Conservation (phyloP, 495 filamentous ascomycete genomes). For the Podospora appendiculata region DNA sequence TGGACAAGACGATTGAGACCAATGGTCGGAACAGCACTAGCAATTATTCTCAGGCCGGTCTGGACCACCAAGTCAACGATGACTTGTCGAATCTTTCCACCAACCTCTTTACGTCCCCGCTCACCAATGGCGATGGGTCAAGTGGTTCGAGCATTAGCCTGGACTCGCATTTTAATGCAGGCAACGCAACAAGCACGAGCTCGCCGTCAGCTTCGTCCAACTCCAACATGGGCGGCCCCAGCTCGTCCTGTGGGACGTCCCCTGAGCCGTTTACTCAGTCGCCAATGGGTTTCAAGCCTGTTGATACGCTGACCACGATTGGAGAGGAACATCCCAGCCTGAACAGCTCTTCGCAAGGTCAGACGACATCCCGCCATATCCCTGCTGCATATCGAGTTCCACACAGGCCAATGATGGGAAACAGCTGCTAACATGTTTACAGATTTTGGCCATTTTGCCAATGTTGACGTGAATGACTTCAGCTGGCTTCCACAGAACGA, state of each 20-base stretch:
- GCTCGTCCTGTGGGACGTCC: constrained; percentile 75
- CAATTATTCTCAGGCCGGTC: constrained; percentile 14
- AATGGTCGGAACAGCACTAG: constrained; percentile 18
- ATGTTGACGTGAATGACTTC: constrained; percentile 34
- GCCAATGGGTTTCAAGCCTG: constrained; percentile 48
- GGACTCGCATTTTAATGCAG: constrained; percentile 44
- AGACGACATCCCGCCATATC: neutral
- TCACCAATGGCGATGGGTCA: constrained; percentile 25
- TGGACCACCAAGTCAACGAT: constrained; percentile 24
- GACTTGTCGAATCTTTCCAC: constrained; percentile 26
- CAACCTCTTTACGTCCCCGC: constrained; percentile 22
- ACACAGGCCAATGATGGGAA: neutral
- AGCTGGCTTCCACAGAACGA: constrained; percentile 82
- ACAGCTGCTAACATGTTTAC: constrained; percentile 2
- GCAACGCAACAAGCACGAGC: constrained; percentile 32
- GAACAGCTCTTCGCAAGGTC: constrained; percentile 18
- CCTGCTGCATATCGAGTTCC: no score
- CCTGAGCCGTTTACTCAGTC: constrained; percentile 48
- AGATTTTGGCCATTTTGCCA: constrained; percentile 28
- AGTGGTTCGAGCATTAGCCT: constrained; percentile 50
- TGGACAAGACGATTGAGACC: constrained; percentile 22
- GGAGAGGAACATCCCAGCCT: constrained; percentile 43
- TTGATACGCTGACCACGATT: constrained; percentile 50
- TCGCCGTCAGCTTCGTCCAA: constrained; percentile 61
- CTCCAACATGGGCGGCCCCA: constrained; percentile 39